Evolutionary conservation across 345 rosid species (phyloP).

Genomic region (Boechera divaricarpa): DNA sequence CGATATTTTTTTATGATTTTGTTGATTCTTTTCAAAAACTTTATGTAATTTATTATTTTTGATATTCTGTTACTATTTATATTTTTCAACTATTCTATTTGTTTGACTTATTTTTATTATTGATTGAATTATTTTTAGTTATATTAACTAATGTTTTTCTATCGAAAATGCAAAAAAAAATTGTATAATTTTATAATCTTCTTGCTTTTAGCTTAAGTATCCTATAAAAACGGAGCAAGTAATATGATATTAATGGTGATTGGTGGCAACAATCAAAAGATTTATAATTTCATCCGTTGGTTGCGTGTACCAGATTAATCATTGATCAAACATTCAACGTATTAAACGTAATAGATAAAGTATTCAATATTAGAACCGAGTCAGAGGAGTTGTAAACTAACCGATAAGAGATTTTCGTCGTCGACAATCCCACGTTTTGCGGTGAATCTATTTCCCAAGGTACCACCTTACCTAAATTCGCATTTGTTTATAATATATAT

Average conservation of each 20-base stretch:
- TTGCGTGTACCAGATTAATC: neutral
- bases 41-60: too few relatives aligned
- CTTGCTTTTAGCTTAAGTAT: neutral
- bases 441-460: constrained; percentile 13
- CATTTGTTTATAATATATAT: constrained; percentile 24
- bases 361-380: neutral
- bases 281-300: neutral
- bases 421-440: constrained; percentile 19
- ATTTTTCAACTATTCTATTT: too few relatives aligned
- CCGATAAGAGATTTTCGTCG: neutral
- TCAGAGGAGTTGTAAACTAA: neutral
- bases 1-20: too few relatives aligned
- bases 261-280: neutral
- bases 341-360: neutral
- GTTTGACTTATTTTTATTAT: too few relatives aligned
- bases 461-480: neutral
- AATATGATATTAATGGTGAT: neutral
- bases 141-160: too few relatives aligned
- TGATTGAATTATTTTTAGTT: too few relatives aligned
- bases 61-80: too few relatives aligned
- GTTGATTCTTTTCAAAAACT: too few relatives aligned
- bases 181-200: neutral
- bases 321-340: neutral
- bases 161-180: too few relatives aligned
- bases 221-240: neutral